phyloP scores from a whole-genome alignment of 2,329 filamentous ascomycete genomes.

The Elsinoe ampelina region DNA sequence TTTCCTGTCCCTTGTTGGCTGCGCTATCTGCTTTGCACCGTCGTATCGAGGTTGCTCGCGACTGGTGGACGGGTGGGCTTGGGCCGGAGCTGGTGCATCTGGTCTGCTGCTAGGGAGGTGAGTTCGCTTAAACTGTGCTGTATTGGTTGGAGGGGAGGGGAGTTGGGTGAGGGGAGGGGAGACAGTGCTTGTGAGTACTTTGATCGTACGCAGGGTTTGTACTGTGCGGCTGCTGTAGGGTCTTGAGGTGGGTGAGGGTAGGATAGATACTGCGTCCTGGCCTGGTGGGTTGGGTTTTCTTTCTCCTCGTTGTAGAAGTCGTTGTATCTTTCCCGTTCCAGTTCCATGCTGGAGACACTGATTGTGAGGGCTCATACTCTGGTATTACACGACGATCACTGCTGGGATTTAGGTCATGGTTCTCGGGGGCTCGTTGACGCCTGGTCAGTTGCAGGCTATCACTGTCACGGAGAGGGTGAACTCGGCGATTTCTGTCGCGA shows the following conservation, averaged over 20 bases:
- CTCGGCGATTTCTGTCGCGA: constrained; percentile 5
- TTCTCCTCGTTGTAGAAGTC: neutral
- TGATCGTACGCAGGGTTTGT: neutral
- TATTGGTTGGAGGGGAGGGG: too few species aligned
- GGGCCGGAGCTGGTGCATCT: neutral
- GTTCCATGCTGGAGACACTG: neutral
- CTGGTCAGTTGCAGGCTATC: constrained; percentile 7
- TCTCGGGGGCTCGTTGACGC: neutral
- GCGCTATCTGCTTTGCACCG: neutral
- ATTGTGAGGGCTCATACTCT: neutral
- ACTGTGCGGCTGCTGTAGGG: neutral
- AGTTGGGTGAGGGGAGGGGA: too few species aligned
- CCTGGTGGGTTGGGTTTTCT: neutral
- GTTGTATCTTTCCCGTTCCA: neutral
- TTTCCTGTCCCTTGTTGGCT: constrained; percentile 1
- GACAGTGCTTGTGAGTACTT: too few species aligned
- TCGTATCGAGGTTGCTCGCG: neutral
- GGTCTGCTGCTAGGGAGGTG: neutral
- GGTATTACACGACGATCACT: neutral
- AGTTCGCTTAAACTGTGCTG: neutral
- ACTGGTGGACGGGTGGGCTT: neutral
- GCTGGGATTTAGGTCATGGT: neutral
- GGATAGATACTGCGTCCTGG: neutral
- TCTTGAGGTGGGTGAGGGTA: neutral
- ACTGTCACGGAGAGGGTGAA: constrained; percentile 12